phyloP scores from a whole-genome alignment of 176 grass and related monocot genomes.

The Phoenix roebelenii region DNA sequence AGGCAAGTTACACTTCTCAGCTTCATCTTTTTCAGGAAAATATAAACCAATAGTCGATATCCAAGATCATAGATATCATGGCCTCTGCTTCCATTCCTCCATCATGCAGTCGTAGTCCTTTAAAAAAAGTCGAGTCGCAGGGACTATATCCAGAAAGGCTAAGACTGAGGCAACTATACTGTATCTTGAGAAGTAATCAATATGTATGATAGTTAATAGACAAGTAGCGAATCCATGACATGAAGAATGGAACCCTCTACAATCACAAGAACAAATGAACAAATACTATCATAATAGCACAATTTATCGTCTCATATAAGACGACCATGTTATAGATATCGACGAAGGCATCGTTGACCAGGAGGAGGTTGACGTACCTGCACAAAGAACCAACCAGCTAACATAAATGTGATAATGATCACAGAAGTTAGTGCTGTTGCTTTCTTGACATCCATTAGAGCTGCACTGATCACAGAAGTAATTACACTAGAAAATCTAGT shows the following conservation, averaged over 20 bases:
- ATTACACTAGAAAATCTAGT: no score
- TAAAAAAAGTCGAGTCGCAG: slow-evolving; percentile 1
- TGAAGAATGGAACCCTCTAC: slow-evolving; percentile 14
- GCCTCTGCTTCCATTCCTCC: slow-evolving; percentile 9
- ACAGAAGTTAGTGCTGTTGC: slow-evolving; percentile 96
- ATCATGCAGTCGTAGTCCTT: slow-evolving; percentile 4
- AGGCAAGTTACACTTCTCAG: background rate
- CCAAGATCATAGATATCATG: slow-evolving; percentile 8
- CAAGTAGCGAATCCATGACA: slow-evolving; percentile 8
- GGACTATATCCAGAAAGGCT: background rate
- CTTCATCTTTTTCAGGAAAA: slow-evolving; percentile 7
- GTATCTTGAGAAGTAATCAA: slow-evolving; percentile 2
- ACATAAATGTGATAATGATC: slow-evolving; percentile 15
- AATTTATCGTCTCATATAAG: no score
- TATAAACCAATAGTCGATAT: slow-evolving; percentile 10
- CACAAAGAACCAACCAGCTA: slow-evolving; percentile 92
- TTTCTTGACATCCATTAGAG: slow-evolving; percentile 82
- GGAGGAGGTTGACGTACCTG: slow-evolving; percentile 33
- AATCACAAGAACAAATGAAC: background rate
- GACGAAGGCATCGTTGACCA: no score
- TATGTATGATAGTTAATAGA: slow-evolving; percentile 15
- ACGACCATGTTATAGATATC: no score
- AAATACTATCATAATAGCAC: no score
- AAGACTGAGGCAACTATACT: background rate
- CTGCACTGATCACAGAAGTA: slow-evolving; percentile 50